Evolutionary conservation across 805 yeast species (phyloP).

Genomic region (Suhomyces kilbournensis): DNA sequence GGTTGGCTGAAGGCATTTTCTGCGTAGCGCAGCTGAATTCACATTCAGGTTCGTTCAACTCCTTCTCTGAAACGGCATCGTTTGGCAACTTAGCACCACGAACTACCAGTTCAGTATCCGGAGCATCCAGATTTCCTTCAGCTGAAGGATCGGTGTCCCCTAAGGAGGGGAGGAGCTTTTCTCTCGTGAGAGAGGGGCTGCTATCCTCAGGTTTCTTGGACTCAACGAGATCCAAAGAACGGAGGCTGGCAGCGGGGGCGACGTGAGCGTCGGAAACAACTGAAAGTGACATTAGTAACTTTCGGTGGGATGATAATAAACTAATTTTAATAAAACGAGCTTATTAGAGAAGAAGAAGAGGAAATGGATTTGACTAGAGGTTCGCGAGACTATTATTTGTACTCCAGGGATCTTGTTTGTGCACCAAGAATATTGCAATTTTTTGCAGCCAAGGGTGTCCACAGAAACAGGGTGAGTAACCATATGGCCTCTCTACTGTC

Average conservation of each 20-base stretch:
- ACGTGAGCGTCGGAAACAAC: neutral
- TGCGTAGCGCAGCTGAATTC: neutral
- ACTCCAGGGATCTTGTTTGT: neutral
- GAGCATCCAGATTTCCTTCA: neutral
- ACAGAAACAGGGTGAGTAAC: neutral
- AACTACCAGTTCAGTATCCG: neutral
- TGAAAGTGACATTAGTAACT: neutral
- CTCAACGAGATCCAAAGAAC: neutral
- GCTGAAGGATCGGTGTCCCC: neutral
- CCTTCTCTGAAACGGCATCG: neutral
- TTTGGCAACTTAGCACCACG: neutral
- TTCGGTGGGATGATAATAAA: neutral
- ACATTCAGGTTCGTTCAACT: neutral
- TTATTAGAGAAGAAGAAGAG: neutral
- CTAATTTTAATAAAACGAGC: neutral
- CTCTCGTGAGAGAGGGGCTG: neutral
- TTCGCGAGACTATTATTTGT: neutral
- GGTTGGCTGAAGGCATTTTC: neutral
- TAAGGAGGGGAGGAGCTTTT: neutral
- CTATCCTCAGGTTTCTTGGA: neutral
- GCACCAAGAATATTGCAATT: neutral
- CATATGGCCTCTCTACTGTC: neutral
- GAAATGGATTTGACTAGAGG: neutral
- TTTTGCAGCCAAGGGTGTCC: neutral
- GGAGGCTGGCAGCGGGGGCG: neutral